A percentile compares a stretch with the other conserved stretches of the same genome.
Conservation (phyloP, 2,329 filamentous ascomycete genomes). For the Botrytis byssoidea region DNA sequence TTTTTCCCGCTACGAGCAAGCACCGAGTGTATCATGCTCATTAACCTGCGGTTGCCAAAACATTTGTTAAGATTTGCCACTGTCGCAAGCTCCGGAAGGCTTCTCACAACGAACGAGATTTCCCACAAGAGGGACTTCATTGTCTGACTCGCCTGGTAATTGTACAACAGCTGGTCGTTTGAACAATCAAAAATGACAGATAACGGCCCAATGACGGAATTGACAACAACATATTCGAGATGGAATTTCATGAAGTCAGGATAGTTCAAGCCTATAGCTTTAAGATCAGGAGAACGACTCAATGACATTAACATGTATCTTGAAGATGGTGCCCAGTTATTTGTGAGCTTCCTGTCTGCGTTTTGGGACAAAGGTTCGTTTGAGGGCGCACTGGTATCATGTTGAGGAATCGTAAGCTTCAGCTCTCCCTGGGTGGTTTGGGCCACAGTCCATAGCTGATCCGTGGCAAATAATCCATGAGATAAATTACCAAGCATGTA, state of each 20-base stretch:
- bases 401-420: constrained; percentile 38
- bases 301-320: constrained; percentile 64
- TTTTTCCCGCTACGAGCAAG: constrained; percentile 54
- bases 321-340: constrained; percentile 46
- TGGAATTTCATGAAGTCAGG: constrained; percentile 68
- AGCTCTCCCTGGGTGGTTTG: constrained; percentile 41
- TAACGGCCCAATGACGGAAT: constrained; percentile 75
- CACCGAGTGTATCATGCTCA: constrained; percentile 56
- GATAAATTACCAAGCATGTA: constrained; percentile 56
- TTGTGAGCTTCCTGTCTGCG: constrained; percentile 27
- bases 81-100: constrained; percentile 69
- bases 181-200: constrained; percentile 75
- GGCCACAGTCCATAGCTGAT: constrained; percentile 43
- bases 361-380: not conserved
- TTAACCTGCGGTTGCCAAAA: constrained; percentile 60
- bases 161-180: constrained; percentile 69
- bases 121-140: constrained; percentile 74
- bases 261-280: constrained; percentile 57
- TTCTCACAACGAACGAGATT: constrained; percentile 67
- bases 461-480: constrained; percentile 43
- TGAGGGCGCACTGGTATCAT: not conserved
- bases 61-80: constrained; percentile 54
- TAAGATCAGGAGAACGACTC: constrained; percentile 59
- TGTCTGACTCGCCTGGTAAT: constrained; percentile 61
- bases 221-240: constrained; percentile 74